Conservation (phyloP, 495 filamentous ascomycete species). For the Aspergillus leporis region DNA sequence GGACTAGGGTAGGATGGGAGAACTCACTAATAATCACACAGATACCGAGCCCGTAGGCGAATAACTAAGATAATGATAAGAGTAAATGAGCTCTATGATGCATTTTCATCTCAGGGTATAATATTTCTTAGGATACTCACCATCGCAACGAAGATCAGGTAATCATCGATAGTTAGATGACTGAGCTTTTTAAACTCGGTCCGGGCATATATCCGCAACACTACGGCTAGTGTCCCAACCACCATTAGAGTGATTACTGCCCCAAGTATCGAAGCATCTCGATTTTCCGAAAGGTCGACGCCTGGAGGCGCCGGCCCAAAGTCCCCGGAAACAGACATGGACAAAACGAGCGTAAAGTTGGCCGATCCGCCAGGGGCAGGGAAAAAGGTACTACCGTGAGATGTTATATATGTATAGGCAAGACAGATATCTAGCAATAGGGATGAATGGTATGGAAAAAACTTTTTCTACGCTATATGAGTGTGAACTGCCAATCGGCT, state of each 20-base stretch:
- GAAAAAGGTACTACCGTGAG: not conserved
- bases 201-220: constrained; percentile 9
- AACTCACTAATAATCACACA: not conserved
- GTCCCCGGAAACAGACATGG: constrained; percentile 8
- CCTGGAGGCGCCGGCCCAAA: constrained; percentile 15
- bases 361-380: not conserved
- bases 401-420: not conserved
- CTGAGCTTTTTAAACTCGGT: not conserved
- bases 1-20: not conserved
- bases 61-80: not conserved
- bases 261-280: constrained; percentile 9
- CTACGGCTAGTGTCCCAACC: constrained; percentile 8
- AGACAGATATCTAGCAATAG: too few species aligned
- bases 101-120: too few species aligned
- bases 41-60: not conserved
- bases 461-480: too few species aligned
- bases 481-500: too few species aligned
- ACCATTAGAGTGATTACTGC: constrained; percentile 14
- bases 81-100: not conserved
- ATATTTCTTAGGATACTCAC: constrained; percentile 4
- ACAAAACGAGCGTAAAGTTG: not conserved
- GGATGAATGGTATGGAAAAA: too few species aligned
- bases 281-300: constrained; percentile 13
- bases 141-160: constrained; percentile 12
- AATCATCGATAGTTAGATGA: constrained; percentile 14